Evolutionary conservation across 1,284 basidiomycete genomes (phyloP), one percentile per base, ranked within the genome.

Genomic region (Caloboletus firmus): DNA sequence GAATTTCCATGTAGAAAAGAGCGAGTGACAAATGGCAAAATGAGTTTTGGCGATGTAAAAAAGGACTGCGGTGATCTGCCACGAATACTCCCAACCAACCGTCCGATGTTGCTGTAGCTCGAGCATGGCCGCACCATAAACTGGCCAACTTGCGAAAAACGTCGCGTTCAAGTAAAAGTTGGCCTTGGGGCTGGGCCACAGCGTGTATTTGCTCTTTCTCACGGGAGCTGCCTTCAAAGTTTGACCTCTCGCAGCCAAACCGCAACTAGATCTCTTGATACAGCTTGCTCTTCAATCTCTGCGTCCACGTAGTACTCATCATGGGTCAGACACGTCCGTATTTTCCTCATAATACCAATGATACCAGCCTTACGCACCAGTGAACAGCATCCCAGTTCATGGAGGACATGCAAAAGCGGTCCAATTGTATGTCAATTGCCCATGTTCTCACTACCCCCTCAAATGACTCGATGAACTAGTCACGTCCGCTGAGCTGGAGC

Each of bases 371-470:
- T 43, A 62, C 31, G 1, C 32, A 10, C 18, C 44, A 20, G 39
- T 40, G 55, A 24, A 64, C 72, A 89, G 92, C 84, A 65, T 94
- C 92, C 43, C 91, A 93, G 73, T 90, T 95, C 62, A 91, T 96
- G 82, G 89, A 91, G 77, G 91, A 95, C 74, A 95, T 96, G 87
- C 87, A 94, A 77, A 87, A 82, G 77, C 85, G 84, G 66, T 93
- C 94, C 68, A 96, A 96, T 73, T 96, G 93, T 95, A 63, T 67
- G 88, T 81, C 52, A 9, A 28, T 43, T 18, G 34, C 43, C 32
- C 45, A 10, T 9, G 17, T 44, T 32, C 34, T 28, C 47, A 34
- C 46, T 43, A n/a, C n/a, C 18, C 48, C 30, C 18, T 31, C 34
- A 12, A 48, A 56, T 56, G 45, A 64, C 57, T 42, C 24, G 41